Evolutionary conservation across 2,329 filamentous ascomycete species (phyloP).

Genomic region (Sclerotiophoma versabilis): DNA sequence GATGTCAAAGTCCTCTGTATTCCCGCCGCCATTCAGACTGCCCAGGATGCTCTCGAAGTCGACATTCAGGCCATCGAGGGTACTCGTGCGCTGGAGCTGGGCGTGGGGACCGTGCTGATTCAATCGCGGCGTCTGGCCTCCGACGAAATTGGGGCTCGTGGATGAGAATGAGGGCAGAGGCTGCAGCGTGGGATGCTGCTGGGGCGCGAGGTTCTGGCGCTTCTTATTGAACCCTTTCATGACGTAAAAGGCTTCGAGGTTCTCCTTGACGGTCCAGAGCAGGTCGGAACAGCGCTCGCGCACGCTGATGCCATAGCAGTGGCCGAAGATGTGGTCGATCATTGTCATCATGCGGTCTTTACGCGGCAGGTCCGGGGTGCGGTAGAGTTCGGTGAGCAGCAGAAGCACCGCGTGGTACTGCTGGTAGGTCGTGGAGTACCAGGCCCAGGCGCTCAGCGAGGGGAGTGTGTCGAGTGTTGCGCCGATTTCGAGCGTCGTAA

Average conservation of each 20-base stretch:
- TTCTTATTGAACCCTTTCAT: conserved; percentile 49
- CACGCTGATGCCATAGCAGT: conserved; percentile 48
- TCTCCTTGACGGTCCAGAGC: conserved; percentile 49
- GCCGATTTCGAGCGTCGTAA: conserved; percentile 49
- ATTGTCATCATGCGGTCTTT: conserved; percentile 50
- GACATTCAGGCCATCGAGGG: conserved; percentile 39
- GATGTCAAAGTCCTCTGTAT: conserved; percentile 11
- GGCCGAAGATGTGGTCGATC: conserved; percentile 50
- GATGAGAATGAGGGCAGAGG: conserved; percentile 28
- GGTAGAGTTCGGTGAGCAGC: conserved; percentile 48
- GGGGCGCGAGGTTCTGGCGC: conserved; percentile 27
- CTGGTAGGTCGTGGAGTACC: conserved; percentile 50
- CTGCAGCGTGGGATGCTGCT: conserved; percentile 40
- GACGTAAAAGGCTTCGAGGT: conserved; percentile 48
- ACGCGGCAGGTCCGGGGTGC: conserved; percentile 43
- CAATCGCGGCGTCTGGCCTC: background rate
- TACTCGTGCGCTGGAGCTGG: conserved; percentile 34
- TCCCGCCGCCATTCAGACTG: conserved; percentile 30
- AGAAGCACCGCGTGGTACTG: conserved; percentile 49
- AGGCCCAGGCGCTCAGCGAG: conserved; percentile 43
- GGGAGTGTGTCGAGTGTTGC: conserved; percentile 50
- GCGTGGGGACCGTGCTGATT: conserved; percentile 18
- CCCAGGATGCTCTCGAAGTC: conserved; percentile 45
- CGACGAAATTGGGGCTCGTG: conserved; percentile 6
- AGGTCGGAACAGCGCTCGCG: conserved; percentile 46